Conservation (phyloP, 2,329 filamentous ascomycete species). For the Cadophora sp. region DNA sequence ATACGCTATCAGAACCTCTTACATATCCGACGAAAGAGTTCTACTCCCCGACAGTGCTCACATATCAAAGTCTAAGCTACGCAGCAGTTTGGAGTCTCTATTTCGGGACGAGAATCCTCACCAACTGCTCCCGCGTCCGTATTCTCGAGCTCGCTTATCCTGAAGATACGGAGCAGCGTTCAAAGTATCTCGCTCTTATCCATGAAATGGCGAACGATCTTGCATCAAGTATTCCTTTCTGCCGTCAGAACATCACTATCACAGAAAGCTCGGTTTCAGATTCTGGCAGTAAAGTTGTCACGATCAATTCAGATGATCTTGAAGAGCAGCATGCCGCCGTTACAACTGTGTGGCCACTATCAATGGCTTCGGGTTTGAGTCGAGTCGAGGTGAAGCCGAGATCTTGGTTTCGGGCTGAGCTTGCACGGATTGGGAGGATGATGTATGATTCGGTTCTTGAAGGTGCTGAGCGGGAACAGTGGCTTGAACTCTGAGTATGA, state of each 20-base stretch:
- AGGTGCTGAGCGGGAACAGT: neutral
- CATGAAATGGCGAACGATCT: slow-evolving; percentile 4
- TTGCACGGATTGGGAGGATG: neutral
- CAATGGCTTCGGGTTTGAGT: neutral
- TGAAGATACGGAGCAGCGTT: neutral
- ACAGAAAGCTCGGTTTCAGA: neutral
- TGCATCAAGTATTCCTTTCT: slow-evolving; percentile 24
- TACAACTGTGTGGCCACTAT: slow-evolving; percentile 11
- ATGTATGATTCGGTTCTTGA: neutral
- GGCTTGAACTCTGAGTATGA: neutral
- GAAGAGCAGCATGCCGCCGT: neutral
- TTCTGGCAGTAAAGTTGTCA: neutral
- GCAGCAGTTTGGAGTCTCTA: slow-evolving; percentile 41
- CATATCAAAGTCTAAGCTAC: slow-evolving; percentile 35
- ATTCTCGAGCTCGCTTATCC: slow-evolving; percentile 28
- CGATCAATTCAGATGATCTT: neutral
- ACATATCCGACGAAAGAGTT: slow-evolving; percentile 31
- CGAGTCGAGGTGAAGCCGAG: neutral
- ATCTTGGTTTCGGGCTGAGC: neutral
- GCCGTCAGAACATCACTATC: neutral
- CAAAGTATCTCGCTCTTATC: neutral
- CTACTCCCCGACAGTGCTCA: slow-evolving; percentile 40
- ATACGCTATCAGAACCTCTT: slow-evolving; percentile 24
- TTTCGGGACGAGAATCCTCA: slow-evolving; percentile 40
- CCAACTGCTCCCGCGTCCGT: slow-evolving; percentile 37